A percentile compares a stretch with the other conserved stretches of the same genome.
Evolutionary conservation across 371 early-diverging fungal genomes (phyloP).

Genomic region (Mucor lusitanicus): DNA sequence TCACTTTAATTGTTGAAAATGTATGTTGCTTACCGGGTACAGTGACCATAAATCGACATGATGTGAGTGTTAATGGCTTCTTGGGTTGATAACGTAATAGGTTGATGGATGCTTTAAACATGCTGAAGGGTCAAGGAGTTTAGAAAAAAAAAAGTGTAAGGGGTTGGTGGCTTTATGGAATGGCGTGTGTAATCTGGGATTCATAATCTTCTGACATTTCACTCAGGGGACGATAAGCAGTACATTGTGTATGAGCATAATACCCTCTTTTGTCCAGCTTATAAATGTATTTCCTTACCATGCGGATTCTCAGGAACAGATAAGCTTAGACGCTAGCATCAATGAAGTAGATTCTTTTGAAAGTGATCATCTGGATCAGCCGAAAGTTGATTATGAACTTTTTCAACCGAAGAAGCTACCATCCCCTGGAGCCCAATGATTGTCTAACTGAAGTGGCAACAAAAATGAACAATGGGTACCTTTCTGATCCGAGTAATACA

Average conservation of each 20-base stretch:
- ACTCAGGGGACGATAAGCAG: too few species aligned
- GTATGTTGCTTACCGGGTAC: not conserved
- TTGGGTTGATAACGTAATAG: not conserved
- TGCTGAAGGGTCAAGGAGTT: not conserved
- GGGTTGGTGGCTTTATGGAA: not conserved
- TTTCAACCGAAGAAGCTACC: too few species aligned
- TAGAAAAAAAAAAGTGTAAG: not conserved
- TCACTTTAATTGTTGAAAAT: too few species aligned
- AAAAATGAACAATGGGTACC: not conserved
- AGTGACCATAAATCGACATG: not conserved
- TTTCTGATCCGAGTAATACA: not conserved
- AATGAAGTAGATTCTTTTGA: too few species aligned
- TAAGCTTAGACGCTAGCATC: too few species aligned
- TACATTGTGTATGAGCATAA: too few species aligned
- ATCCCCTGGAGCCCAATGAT: too few species aligned
- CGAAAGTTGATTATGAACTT: too few species aligned
- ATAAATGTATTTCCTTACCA: too few species aligned
- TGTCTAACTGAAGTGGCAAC: not conserved
- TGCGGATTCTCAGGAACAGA: too few species aligned
- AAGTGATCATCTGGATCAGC: too few species aligned
- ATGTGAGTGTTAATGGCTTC: not conserved
- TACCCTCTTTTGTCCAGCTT: too few species aligned
- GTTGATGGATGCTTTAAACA: not conserved
- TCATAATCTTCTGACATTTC: not conserved
- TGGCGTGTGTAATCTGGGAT: not conserved